Evolutionary conservation across 73 alveolate genomes (phyloP), one percentile per base, ranked within the genome.

Genomic region (Effrenium voratum): DNA sequence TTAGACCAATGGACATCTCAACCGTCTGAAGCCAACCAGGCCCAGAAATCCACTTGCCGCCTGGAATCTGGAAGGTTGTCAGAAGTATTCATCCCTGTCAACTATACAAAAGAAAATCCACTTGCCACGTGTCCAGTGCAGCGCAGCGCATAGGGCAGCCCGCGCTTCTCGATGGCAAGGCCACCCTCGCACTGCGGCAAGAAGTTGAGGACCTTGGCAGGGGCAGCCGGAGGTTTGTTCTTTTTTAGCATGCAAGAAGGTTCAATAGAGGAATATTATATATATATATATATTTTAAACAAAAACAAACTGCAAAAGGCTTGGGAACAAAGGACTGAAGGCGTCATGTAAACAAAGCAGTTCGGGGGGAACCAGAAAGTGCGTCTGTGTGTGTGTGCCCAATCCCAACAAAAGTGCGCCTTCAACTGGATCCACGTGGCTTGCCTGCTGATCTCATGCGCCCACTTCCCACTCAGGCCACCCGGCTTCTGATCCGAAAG

Each of bases 131-230:
- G 82, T 72, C 97, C 97, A 45, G 83, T 75, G 55, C 97, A 90
- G n/a, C 97, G 86, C n/a, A 90, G 66, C 32, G 97, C 97, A 41
- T 90, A 90, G 55, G 97, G 97, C 44, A 90, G 66, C 41, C 87
- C 87, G 1, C 97, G 97, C 86, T 90, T 66, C 87, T 90, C 97
- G 36, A 70, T 28, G 55, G 97, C 97, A 40, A 70, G 57, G 50
- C 87, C 86, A 5, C 97, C 97, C 87, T 90, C 97, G 32, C 97
- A 90, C 47, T 90, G 97, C 24, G 97, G 97, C 50, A 90, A 34
- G 36, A 45, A 75, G 45, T 90, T 16, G 81, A 90, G 57, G 12
- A 90, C 97, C 82, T 72, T 5, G 1, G 50, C 49, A 36, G 32
- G 19, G 72, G 38, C 47, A 15, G 50, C 46, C 26, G 47, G 47